These are phyloP conservation scores for Houttuynia cordata DNA, from an alignment of 164 flowering plant species.

Conservation along the genomic window DNA sequence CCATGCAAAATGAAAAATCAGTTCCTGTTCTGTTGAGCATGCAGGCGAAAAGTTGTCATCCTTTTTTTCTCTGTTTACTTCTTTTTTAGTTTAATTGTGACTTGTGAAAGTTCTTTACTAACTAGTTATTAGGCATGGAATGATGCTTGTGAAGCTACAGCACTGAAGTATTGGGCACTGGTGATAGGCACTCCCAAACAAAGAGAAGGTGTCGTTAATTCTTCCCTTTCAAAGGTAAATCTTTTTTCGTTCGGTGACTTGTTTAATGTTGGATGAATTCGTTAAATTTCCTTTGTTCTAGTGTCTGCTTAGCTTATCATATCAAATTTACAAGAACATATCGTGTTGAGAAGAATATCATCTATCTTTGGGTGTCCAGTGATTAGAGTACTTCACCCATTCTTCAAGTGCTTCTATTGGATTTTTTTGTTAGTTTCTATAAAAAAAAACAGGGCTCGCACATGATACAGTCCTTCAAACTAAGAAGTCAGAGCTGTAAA, in stretches of 20 bases:
- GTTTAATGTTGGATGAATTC: background rate
- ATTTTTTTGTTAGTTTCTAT: background rate
- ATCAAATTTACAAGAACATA: too few species aligned
- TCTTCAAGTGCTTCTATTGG: too few species aligned
- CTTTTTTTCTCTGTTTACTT: background rate
- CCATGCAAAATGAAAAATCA: too few species aligned
- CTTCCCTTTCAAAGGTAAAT: constrained; percentile 83
- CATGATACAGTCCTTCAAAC: too few species aligned
- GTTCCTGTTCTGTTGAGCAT: background rate
- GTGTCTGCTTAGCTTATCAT: background rate
- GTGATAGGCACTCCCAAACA: constrained; percentile 83
- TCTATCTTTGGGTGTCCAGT: too few species aligned
- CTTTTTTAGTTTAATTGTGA: background rate
- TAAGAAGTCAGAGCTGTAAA: background rate
- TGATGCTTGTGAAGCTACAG: constrained; percentile 57
- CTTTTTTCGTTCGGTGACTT: background rate
- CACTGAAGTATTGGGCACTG: constrained; percentile 81
- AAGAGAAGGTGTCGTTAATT: constrained; percentile 55
- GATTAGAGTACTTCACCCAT: too few species aligned
- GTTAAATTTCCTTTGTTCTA: background rate
- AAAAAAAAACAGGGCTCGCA: too few species aligned
- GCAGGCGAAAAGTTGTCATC: background rate
- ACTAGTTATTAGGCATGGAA: constrained; percentile 42
- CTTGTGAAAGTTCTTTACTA: constrained; percentile 3
- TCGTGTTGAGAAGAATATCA: too few species aligned